Conservation (phyloP, 1,139 yeast species). For the Lodderomyces theae region DNA sequence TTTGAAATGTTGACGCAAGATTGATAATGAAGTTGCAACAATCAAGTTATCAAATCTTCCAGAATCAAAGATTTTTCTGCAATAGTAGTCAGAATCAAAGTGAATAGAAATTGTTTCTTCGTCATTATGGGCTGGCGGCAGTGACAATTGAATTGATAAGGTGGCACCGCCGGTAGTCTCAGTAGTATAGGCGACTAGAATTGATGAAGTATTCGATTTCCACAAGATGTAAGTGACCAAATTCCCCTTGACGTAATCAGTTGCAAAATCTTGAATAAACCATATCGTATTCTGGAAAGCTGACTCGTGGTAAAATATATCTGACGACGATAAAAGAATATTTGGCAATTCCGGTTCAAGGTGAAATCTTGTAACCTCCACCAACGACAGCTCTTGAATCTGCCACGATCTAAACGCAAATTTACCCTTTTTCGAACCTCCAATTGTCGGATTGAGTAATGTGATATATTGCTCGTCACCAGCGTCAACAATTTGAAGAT, state of each 20-base stretch:
- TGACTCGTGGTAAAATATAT: constrained; percentile 10
- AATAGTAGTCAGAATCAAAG: constrained; percentile 36
- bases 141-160: constrained; percentile 19
- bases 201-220: constrained; percentile 62
- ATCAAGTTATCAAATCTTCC: constrained; percentile 45
- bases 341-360: constrained; percentile 29
- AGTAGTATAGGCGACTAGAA: constrained; percentile 27
- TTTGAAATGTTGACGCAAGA: constrained; percentile 27
- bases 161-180: constrained; percentile 20
- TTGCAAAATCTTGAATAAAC: constrained; percentile 43
- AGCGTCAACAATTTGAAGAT: constrained; percentile 21
- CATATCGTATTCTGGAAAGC: constrained; percentile 37
- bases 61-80: constrained; percentile 45
- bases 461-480: constrained; percentile 18
- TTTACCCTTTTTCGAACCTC: constrained; percentile 19
- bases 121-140: constrained; percentile 14
- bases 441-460: constrained; percentile 10
- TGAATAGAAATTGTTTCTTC: constrained; percentile 24
- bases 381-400: constrained; percentile 18
- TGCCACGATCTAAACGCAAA: constrained; percentile 26
- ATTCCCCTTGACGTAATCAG: constrained; percentile 23
- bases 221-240: constrained; percentile 43
- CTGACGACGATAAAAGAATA: constrained; percentile 11
- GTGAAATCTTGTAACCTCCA: constrained; percentile 24
- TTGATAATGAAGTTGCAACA: constrained; percentile 39